These are phyloP conservation scores for Lodderomyces theae DNA, from an alignment of 1,139 yeast genomes.

Conservation along the genomic window DNA sequence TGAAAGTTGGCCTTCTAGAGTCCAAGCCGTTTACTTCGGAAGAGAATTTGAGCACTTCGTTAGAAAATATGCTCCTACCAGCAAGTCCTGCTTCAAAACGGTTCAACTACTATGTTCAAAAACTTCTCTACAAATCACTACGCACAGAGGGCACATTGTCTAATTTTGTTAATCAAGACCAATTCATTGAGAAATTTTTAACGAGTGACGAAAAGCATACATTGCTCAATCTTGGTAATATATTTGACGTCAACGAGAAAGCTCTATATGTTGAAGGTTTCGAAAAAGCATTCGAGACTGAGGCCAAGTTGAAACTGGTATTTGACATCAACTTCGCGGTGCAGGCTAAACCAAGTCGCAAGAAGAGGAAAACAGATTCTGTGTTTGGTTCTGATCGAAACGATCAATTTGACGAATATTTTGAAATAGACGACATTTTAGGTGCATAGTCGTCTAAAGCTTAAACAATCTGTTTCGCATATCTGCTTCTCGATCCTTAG, in stretches of 20 bases:
- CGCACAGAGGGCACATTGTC: conserved; percentile 19
- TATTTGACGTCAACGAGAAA: conserved; percentile 21
- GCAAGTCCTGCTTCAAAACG: conserved; percentile 33
- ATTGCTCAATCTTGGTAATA: conserved; percentile 31
- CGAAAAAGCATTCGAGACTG: conserved; percentile 3
- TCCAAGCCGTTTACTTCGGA: conserved; percentile 11
- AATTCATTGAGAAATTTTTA: conserved; percentile 27
- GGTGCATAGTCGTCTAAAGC: conserved; percentile 13
- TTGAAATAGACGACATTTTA: conserved; percentile 33
- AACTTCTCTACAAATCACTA: conserved; percentile 27
- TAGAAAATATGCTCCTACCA: conserved; percentile 20
- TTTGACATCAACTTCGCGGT: conserved; percentile 9
- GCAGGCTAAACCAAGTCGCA: conserved; percentile 18
- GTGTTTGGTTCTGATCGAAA: conserved; percentile 5
- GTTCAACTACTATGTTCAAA: conserved; percentile 25
- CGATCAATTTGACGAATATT: conserved; percentile 26
- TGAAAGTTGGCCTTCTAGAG: conserved; percentile 9
- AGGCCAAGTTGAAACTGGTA: conserved; percentile 5
- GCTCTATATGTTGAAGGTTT: conserved; percentile 10
- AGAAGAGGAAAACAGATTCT: conserved; percentile 12
- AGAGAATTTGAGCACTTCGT: conserved; percentile 5
- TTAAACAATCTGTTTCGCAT: conserved; percentile 40
- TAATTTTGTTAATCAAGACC: conserved; percentile 23
- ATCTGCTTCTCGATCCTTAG: conserved; percentile 46
- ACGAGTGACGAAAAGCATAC: conserved; percentile 22